Percentiles rank a stretch among this genome's conserved stretches.
phyloP scores from a whole-genome alignment of 768 basidiomycete species.

The Auriscalpium orientale region DNA sequence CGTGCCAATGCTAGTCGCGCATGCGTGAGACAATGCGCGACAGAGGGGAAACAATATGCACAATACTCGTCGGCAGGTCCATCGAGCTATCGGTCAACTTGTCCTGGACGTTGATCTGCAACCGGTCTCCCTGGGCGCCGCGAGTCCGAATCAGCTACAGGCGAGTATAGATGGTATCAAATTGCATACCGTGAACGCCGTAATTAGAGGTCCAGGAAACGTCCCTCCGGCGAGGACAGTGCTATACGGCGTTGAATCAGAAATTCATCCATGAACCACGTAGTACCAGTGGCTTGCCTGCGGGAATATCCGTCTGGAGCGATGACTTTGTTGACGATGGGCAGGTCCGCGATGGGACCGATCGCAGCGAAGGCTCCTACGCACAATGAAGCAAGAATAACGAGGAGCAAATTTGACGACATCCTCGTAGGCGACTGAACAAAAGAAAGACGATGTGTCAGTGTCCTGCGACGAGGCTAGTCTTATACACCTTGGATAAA shows the following conservation, averaged over 20 bases:
- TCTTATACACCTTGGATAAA: no score
- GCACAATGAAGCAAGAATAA: neutral
- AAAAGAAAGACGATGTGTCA: no score
- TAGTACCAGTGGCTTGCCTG: neutral
- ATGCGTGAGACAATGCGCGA: neutral
- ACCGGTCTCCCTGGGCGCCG: constrained; percentile 5
- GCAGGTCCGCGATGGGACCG: neutral
- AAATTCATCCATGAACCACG: neutral
- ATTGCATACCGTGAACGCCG: neutral
- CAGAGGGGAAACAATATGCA: neutral
- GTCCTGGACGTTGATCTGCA: neutral
- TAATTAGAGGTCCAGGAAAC: neutral
- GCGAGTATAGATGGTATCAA: no score
- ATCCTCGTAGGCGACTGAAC: no score
- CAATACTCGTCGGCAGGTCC: neutral
- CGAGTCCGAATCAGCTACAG: no score
- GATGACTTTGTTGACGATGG: neutral
- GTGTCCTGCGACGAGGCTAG: no score
- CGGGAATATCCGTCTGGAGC: constrained; percentile 1
- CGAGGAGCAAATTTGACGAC: neutral
- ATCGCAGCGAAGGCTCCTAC: neutral
- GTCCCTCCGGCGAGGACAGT: neutral
- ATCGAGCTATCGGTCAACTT: neutral
- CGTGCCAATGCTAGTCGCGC: constrained; percentile 15
- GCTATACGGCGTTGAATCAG: neutral